phyloP scores from a whole-genome alignment of 2,329 filamentous ascomycete species.

The Rutstroemia sp. region DNA sequence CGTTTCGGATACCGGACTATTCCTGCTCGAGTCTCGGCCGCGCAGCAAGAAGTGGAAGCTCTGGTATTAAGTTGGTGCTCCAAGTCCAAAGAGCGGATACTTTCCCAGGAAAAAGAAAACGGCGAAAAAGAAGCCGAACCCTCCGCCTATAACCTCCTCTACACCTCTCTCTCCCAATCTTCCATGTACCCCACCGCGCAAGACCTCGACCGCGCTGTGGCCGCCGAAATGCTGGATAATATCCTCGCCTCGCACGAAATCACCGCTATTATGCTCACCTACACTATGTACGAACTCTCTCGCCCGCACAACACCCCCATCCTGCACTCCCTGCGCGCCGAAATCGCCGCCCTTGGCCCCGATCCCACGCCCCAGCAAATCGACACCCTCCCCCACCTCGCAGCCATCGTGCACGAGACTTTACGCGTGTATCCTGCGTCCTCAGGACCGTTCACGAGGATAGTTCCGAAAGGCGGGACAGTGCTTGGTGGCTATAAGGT shows the following conservation, averaged over 20 bases:
- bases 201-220: conserved; percentile 32
- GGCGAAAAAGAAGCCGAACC: too few species aligned
- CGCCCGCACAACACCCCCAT: conserved; percentile 26
- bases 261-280: conserved; percentile 57
- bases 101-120: too few species aligned
- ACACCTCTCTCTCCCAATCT: background rate
- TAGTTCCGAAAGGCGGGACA: conserved; percentile 20
- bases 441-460: conserved; percentile 42
- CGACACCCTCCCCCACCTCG: conserved; percentile 37
- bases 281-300: conserved; percentile 50
- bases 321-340: conserved; percentile 16
- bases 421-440: conserved; percentile 47
- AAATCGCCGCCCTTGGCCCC: background rate
- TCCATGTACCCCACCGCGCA: background rate
- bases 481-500: conserved; percentile 30
- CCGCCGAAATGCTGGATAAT: conserved; percentile 68
- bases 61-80: background rate
- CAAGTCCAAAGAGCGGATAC: background rate
- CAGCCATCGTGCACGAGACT: conserved; percentile 49
- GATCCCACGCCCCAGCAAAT: conserved; percentile 33
- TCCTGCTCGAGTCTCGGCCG: background rate
- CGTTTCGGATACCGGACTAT: background rate
- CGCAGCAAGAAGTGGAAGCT: background rate
- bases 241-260: conserved; percentile 71
- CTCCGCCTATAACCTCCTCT: background rate